Evolutionary conservation across 129 eudicot species (phyloP), one percentile per base, ranked within the genome.

Genomic region (Chrysanthemum seticuspe): DNA sequence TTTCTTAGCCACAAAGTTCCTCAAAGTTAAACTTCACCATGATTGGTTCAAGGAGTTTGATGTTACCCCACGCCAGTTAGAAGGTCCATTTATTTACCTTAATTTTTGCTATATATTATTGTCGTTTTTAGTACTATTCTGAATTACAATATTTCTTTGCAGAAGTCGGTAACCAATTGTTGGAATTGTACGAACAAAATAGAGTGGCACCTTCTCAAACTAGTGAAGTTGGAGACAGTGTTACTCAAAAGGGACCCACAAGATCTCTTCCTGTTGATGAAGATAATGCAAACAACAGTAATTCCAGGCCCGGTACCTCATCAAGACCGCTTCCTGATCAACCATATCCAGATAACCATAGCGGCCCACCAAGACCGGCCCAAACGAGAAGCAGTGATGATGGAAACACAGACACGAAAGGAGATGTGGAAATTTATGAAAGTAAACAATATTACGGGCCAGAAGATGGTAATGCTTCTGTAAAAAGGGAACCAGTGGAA

Each of bases 1-100:
- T 59, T 94, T 94, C 63, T 91, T 94, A 71, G 99, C 99, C 77
- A 91, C 97, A 75, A 94, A 90, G 87, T 94, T 94, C 76, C 99
- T 90, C 78, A 94, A 94, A 83, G 97, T 94, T 72, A 90, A 94
- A 84, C 97, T 94, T 56, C 97, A 92, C 18, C 85, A 91, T 44
- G 99, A 94, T 77, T 94, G 97, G 99, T 90, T 93, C 96, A 96
- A 90, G 84, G 99, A 94, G 87, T 94, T 94, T 50, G 99, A 94
- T 80, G 92, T 94, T 81, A 94, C 91, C 77, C 97, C 96, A 78
- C 99, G 97, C 81, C 99, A 94, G 70, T 75, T 91, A 70, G 97
- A 88, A 88, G 97, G 97, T 91, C 69, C 51, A 27, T 29, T 61
- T 62, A 0, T 27, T 40, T 67, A 11, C 36, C 7, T 51, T 51